Conservation (phyloP, 2,329 filamentous ascomycete species). For the Tolypocladium tundrense region DNA sequence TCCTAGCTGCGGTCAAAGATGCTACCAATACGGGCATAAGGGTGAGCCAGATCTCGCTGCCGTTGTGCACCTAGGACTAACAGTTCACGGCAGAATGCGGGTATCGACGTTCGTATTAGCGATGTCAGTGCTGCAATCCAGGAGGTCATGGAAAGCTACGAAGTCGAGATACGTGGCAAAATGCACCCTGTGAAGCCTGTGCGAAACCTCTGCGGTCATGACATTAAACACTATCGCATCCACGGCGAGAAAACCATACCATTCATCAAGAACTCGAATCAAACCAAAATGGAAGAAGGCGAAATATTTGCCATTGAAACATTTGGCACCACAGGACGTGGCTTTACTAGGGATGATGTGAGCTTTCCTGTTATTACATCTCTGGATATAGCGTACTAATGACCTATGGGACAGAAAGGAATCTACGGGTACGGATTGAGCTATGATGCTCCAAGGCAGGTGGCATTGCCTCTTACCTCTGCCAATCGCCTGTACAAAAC, state of each 20-base stretch:
- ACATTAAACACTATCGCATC: slow-evolving; percentile 75
- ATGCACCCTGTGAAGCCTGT: slow-evolving; percentile 74
- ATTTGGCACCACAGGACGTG: slow-evolving; percentile 81
- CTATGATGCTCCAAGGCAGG: slow-evolving; percentile 21
- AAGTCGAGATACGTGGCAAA: slow-evolving; percentile 67
- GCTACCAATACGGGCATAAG: slow-evolving; percentile 77
- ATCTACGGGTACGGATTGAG: slow-evolving; percentile 42
- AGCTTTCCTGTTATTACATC: slow-evolving; percentile 1
- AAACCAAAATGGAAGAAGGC: slow-evolving; percentile 92
- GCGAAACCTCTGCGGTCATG: slow-evolving; percentile 74
- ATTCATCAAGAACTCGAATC: slow-evolving; percentile 72
- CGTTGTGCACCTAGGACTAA: not conserved
- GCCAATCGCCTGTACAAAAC: slow-evolving; percentile 47
- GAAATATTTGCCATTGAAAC: slow-evolving; percentile 91
- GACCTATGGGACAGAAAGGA: slow-evolving; percentile 23
- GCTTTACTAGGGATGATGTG: slow-evolving; percentile 70
- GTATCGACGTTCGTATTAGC: slow-evolving; percentile 77
- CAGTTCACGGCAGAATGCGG: slow-evolving; percentile 34
- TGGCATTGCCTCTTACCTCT: slow-evolving; percentile 33
- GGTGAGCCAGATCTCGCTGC: slow-evolving; percentile 11
- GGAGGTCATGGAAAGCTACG: slow-evolving; percentile 85
- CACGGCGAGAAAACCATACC: slow-evolving; percentile 85
- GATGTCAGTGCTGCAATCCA: slow-evolving; percentile 75
- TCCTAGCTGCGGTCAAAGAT: slow-evolving; percentile 59
- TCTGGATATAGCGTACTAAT: not conserved